A percentile compares a stretch with the other conserved stretches of the same genome.
Evolutionary conservation across 164 flowering plant species (phyloP).

Genomic region (Vitis cinerea): DNA sequence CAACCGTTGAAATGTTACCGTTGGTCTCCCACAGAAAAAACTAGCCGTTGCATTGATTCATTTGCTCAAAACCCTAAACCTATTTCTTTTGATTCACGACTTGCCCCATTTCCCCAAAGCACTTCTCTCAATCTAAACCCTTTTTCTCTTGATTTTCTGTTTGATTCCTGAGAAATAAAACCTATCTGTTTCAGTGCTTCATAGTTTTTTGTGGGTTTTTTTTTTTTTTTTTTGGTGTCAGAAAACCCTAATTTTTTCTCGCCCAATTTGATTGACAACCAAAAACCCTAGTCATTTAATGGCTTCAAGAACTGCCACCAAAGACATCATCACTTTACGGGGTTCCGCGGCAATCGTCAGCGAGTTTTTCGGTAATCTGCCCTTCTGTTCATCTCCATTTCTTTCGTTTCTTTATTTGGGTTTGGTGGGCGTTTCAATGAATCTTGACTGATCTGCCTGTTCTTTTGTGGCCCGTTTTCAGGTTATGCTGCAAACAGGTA

Average conservation of each 20-base stretch:
- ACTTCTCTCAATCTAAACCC: neutral
- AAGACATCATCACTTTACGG: slow-evolving; percentile 86
- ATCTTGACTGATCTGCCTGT: slow-evolving; percentile 4
- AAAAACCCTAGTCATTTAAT: slow-evolving; percentile 20
- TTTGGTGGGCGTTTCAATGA: neutral
- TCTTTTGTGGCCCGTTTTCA: slow-evolving; percentile 24
- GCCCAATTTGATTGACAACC: neutral
- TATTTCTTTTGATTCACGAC: slow-evolving; percentile 1
- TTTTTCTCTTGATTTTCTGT: neutral
- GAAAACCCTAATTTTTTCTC: neutral
- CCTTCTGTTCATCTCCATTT: neutral
- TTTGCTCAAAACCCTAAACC: slow-evolving; percentile 1
- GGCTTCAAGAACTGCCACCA: slow-evolving; percentile 80
- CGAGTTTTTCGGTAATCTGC: slow-evolving; percentile 78
- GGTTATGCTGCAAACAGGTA: slow-evolving; percentile 99
- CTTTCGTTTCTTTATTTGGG: neutral
- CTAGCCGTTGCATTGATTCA: slow-evolving; percentile 18
- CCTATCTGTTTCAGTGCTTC: too few species aligned
- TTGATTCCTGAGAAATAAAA: too few species aligned
- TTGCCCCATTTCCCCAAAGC: neutral
- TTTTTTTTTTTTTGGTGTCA: neutral
- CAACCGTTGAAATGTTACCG: slow-evolving; percentile 11
- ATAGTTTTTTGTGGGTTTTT: neutral
- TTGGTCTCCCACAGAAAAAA: slow-evolving; percentile 12
- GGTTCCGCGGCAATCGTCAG: slow-evolving; percentile 98